Base-by-base conservation (phyloP, 768 basidiomycete genomes). In the Psilocybe cyanescens region DNA sequence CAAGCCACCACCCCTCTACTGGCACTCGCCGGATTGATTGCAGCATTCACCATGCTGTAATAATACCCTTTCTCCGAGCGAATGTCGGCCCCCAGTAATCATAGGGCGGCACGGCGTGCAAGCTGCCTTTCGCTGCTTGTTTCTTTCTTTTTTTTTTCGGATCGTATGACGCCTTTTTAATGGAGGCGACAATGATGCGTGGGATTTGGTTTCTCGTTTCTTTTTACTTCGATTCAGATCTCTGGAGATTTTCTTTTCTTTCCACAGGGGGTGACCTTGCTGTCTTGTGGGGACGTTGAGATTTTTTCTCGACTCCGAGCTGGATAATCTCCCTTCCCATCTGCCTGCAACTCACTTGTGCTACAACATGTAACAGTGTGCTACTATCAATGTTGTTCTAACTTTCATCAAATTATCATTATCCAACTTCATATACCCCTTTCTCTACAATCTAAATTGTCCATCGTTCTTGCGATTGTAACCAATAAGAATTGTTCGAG, bases 1-100 rank as follows among this genome's bases (percentile, higher is more conserved):
- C 79, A 77, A 67, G 71, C 75, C 66, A 79, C 73, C 71, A 66
- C 73, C 39, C 79, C 83, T 61, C 65, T 79, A 67, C 69, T 83
- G 67, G 72, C 74, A 53, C 65, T 83, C 62, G 71, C 76, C 65
- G 79, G 77, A 35, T 58, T 82, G 62, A 74, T 73, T 33, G 81
- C 78, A 49, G 71, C 74, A 60, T 69, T 77, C 63, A 74, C 73
- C 47, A 63, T 78, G 53, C 73, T 81, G 8, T 78, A 71, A 78
- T 54, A 65, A 77, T 74, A 74, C 70, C 72, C 66, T 61, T 59
- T 61, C 58, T 60, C 60, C 61, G 46, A 55, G 60, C 59, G 62
- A 59, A 60, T 55, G 59, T 57, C 58, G 44, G 24, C 60, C 57
- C 52, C 30, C 50, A 44, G 53, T 58, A 58, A 41, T 50, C 41